These are phyloP conservation scores for Nannochloropsis salina DNA, from an alignment of 108 stramenopile species.

Conservation along the genomic window DNA sequence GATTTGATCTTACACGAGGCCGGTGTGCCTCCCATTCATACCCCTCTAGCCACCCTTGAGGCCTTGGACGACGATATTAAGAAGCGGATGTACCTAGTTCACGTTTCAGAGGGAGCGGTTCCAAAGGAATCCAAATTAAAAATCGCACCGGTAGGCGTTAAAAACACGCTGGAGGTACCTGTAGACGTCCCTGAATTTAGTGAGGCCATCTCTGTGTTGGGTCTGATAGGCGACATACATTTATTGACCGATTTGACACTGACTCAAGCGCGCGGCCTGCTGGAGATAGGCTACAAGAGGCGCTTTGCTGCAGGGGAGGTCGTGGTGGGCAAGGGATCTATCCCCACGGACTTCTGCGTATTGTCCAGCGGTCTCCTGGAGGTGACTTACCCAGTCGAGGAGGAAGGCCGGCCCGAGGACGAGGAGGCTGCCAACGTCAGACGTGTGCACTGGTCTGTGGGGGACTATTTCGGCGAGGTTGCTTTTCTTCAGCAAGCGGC, in stretches of 20 bases:
- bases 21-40: constrained; percentile 87
- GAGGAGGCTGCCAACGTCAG: not conserved
- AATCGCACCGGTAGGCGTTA: constrained; percentile 44
- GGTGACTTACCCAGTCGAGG: not conserved
- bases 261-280: constrained; percentile 49
- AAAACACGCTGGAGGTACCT: constrained; percentile 47
- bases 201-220: constrained; percentile 43
- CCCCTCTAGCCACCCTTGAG: constrained; percentile 70
- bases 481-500: not conserved
- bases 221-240: constrained; percentile 45
- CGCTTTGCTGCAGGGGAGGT: constrained; percentile 35
- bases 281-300: constrained; percentile 33
- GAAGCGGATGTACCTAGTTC: constrained; percentile 81
- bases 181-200: constrained; percentile 38
- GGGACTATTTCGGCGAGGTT: not conserved
- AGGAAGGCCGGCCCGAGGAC: not conserved
- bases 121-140: constrained; percentile 39
- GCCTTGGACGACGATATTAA: constrained; percentile 68
- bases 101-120: constrained; percentile 52
- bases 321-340: not conserved
- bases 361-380: constrained; percentile 3
- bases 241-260: constrained; percentile 39
- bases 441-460: not conserved
- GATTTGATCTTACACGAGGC: constrained; percentile 83
- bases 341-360: not conserved